Conservation (phyloP, 805 yeast genomes). For the Candida odintsovae region DNA sequence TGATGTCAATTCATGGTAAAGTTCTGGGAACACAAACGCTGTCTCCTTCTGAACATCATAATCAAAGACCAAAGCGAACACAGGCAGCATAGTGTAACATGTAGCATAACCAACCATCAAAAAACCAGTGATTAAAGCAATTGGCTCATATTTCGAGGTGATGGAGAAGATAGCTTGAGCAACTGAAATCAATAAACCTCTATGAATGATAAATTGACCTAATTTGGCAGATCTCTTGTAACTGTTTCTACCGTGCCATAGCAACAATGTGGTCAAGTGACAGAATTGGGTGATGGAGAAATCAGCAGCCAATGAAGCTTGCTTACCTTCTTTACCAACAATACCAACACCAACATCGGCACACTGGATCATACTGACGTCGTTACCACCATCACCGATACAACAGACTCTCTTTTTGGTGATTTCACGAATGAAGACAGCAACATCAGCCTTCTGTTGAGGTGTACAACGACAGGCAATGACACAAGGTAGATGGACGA, state of each 20-base stretch:
- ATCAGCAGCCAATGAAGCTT: conserved; percentile 96
- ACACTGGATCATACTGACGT: conserved; percentile 97
- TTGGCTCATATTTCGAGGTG: conserved; percentile 82
- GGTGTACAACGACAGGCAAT: conserved; percentile 98
- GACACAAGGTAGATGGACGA: conserved; percentile 82
- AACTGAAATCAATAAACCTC: conserved; percentile 89
- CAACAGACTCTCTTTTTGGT: conserved; percentile 93
- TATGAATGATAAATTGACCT: conserved; percentile 93
- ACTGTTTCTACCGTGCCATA: conserved; percentile 98
- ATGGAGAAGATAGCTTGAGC: conserved; percentile 93
- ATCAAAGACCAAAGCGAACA: conserved; percentile 86
- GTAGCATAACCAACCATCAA: conserved; percentile 98
- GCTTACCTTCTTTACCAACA: conserved; percentile 97
- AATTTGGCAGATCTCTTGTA: conserved; percentile 93
- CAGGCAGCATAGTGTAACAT: conserved; percentile 96
- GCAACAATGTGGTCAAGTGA: conserved; percentile 73
- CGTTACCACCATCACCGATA: conserved; percentile 99
- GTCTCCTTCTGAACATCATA: conserved; percentile 86
- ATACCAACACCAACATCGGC: conserved; percentile 99
- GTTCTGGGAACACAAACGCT: conserved; percentile 88
- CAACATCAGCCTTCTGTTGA: conserved; percentile 97
- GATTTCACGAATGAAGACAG: conserved; percentile 63
- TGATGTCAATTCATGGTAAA: conserved; percentile 84
- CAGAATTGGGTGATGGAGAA: conserved; percentile 91
- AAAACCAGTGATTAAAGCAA: conserved; percentile 94